Base-by-base conservation (phyloP, 1,139 yeast genomes). In the Yamadazyma atmosphaerica region DNA sequence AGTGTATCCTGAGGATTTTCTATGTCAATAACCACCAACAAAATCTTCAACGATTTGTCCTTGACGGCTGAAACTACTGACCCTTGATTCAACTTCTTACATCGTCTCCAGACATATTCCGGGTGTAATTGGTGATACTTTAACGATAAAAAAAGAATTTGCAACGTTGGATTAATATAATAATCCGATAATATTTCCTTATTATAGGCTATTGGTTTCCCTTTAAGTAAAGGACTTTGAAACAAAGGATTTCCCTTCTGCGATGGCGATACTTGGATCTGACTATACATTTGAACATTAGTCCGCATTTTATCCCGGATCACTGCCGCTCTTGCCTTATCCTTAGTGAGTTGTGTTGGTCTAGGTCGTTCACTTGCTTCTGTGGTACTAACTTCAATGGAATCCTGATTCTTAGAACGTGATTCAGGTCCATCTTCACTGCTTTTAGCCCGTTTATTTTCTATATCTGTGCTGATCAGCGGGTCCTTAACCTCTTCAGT, bases 51-150 rank as follows among this genome's bases (percentile, higher is more conserved):
- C 9, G 75, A 74, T 19, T 65, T 58, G 46, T 72, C 77, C 9
- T 51, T 42, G 13, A 35, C 33, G 5, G 42, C 33, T 8, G 50
- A 44, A 2, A 53, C 39, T 2, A 54, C 43, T 0, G 60, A 47
- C 2, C 71, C 72, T 32, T 65, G 63, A 40, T 66, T 64, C 28
- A 68, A 46, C 39, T 81, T 80, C 45, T 77, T 78, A 51, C 89
- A 69, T 39, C 94, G 74, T 41, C 78, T 77, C 68, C 81, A 79
- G 3, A 92, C 79, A 52, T 92, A 89, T 55, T 89, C 97, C 0
- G 96, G 96, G 45, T 86, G 90, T 32, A 90, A 65, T 51, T 85
- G 84, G 58, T 89, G 95, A 60, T 90, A 92, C 43, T 86, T 82
- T 37, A 90, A 60, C 4, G 94, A 81, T 15, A 90, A 68, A 49